Evolutionary conservation across 192 early-diverging fungal genomes (phyloP), one percentile per base, ranked within the genome.

Genomic region (Backusella australiensis): DNA sequence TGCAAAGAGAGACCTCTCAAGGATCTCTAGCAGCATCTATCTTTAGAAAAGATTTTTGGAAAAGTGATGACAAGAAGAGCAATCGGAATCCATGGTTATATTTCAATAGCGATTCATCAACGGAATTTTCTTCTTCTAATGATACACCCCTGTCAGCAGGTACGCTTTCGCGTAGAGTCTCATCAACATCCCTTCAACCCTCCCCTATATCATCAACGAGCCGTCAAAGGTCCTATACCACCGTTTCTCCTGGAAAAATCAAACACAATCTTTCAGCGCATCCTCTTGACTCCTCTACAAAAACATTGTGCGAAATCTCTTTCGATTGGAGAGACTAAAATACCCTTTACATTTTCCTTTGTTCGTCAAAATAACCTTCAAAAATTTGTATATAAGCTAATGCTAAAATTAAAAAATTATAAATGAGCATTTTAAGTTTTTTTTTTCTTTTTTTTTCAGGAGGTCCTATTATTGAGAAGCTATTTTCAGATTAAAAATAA

Each of bases 41-140:
- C 15, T 75, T 75, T 67, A 38, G 74, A 21, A 75, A 75, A 34
- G 74, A 75, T 5, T 75, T 75, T 44, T 75, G 74, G 74, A 75
- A 75, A 15, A 29, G 56, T 14, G 63, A 35, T 4, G n/a, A 63
- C 26, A 63, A 63, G 56, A 63, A 63, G 23, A 7, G 26, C 9
- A 63, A 63, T 63, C 56, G 56, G 4, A 63, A 63, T 11, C 56
- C 56, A 63, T 11, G 23, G 21, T 63, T 63, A 12, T 63, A 63
- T 26, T 63, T 63, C 12, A 63, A 63, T 63, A 63, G 56, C 12
- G 56, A 63, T 63, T 63, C 56, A 63, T 29, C 56, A 63, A 63
- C 26, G 12, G 56, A 63, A 29, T 26, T 63, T 14, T 12, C 56
- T 21, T 49, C 46, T 21, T 49, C 46, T n/a, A 63, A 23, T 8